Evolutionary conservation across 73 alveolate species (phyloP).

Genomic region (Paraurostyla sp.): DNA sequence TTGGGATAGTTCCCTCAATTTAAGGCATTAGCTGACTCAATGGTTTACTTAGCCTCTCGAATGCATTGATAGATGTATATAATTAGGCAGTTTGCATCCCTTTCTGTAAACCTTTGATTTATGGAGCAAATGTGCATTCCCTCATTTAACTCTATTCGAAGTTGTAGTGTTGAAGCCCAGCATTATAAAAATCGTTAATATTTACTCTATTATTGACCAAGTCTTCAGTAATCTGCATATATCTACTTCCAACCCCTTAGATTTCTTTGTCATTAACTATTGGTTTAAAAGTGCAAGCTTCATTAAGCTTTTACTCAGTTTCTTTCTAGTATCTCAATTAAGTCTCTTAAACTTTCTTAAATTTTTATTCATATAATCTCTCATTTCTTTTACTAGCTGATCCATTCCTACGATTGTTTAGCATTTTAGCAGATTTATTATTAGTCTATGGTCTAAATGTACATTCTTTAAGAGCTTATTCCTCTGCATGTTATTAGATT

Average conservation of each 20-base stretch:
- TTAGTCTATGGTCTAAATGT: slow-evolving; percentile 45
- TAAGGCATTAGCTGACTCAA: slow-evolving; percentile 36
- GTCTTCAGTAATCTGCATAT: slow-evolving; percentile 39
- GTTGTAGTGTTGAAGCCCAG: slow-evolving; percentile 12
- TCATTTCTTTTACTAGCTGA: slow-evolving; percentile 32
- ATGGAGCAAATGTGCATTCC: slow-evolving; percentile 47
- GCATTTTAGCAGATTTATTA: slow-evolving; percentile 14
- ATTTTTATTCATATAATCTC: slow-evolving; percentile 21
- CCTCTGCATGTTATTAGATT: background rate
- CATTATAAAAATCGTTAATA: slow-evolving; percentile 45
- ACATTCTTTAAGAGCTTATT: slow-evolving; percentile 29
- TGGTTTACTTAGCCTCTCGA: slow-evolving; percentile 49
- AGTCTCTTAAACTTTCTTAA: slow-evolving; percentile 4
- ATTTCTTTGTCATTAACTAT: background rate
- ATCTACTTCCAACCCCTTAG: slow-evolving; percentile 37
- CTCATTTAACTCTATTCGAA: background rate
- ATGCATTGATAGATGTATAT: slow-evolving; percentile 43
- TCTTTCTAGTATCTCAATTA: background rate
- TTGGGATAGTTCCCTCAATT: slow-evolving; percentile 29
- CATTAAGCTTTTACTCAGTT: background rate
- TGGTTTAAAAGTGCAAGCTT: slow-evolving; percentile 37
- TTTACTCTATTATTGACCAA: slow-evolving; percentile 10
- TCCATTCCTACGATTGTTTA: slow-evolving; percentile 31
- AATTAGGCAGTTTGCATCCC: slow-evolving; percentile 48
- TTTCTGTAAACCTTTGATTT: slow-evolving; percentile 4